Base-by-base conservation (phyloP, 352 stramenopile genomes). In the Phytophthora foliorum region DNA sequence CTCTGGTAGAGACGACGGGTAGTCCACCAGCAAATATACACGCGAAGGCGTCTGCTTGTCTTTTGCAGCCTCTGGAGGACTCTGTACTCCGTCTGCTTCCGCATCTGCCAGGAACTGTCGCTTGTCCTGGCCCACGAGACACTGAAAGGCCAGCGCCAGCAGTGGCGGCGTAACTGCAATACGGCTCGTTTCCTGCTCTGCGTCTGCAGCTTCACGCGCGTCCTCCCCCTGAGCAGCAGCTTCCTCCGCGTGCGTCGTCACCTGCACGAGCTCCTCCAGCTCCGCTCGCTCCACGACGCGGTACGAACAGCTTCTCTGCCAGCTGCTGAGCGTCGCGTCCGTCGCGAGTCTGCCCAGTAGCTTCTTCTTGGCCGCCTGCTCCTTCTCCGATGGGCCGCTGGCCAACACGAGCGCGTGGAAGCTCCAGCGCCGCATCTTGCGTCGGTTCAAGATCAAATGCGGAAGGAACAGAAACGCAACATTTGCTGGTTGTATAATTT, bases 21-120 rank as follows among this genome's bases (percentile, higher is more conserved):
- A 94, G 54, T 92, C 78, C 16, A 77, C 36, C 16, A 94, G 56
- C 10, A 94, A 44, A 50, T 90, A 93, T 17, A 91, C 75, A 8
- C 85, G 78, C 0, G 70, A 54, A 66, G 76, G 63, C 17, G 34
- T 63, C 45, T 54, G 44, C 8, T 27, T 21, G 6, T 68, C 25
- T 5, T 44, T 13, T 32, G 13, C 19, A 24, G 19, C 16, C n/a
- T 29, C 41, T 25, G n/a, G 10, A 17, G 22, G 53, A 53, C 7
- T 11, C 34, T 57, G 25, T 8, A 51, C 27, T 49, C 2, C 31
- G 34, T 9, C 44, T 41, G 34, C 51, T 7, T 53, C 36, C 14
- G 5, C 41, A n/a, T 48, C 45, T 24, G 59, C 41, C 4, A 73
- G 21, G 48, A 84, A 85, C n/a, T 73, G 59, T 34, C 44, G 69